phyloP scores from a whole-genome alignment of 345 rosid species.

The Eucalyptus virginea region DNA sequence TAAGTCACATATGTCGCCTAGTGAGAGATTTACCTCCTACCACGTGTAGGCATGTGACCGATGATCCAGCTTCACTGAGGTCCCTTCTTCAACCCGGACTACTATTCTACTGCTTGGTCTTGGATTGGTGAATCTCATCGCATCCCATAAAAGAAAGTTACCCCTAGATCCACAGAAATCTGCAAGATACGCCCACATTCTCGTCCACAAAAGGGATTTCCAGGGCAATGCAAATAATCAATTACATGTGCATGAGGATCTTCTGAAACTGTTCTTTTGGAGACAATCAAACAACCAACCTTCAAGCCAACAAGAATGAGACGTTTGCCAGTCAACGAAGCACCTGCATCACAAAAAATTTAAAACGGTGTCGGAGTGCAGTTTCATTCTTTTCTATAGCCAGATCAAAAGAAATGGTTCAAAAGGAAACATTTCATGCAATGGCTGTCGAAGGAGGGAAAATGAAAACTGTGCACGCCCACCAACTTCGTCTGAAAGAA shows the following conservation, averaged over 20 bases:
- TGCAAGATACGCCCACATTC: neutral
- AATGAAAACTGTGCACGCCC: neutral
- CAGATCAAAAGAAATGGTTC: neutral
- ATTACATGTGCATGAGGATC: neutral
- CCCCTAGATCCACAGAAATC: neutral
- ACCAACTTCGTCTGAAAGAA: neutral
- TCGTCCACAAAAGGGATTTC: neutral
- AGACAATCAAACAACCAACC: neutral
- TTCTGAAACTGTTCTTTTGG: neutral
- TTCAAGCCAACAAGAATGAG: neutral
- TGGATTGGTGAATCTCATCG: neutral
- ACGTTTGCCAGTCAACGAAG: neutral
- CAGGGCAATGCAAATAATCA: neutral
- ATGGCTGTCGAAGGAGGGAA: neutral
- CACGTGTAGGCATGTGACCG: constrained; percentile 1
- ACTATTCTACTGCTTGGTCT: neutral
- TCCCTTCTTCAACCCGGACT: neutral
- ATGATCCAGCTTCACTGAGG: neutral
- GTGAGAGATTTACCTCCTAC: neutral
- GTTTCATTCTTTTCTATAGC: neutral
- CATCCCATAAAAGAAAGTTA: neutral
- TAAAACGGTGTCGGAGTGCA: neutral
- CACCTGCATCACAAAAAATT: neutral
- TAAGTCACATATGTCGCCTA: neutral
- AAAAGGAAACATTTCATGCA: neutral